A percentile compares a stretch with the other conserved stretches of the same genome.
These are phyloP conservation scores for Xylaria sp. DNA, from an alignment of 2,329 filamentous ascomycete species.

Conservation along the genomic window DNA sequence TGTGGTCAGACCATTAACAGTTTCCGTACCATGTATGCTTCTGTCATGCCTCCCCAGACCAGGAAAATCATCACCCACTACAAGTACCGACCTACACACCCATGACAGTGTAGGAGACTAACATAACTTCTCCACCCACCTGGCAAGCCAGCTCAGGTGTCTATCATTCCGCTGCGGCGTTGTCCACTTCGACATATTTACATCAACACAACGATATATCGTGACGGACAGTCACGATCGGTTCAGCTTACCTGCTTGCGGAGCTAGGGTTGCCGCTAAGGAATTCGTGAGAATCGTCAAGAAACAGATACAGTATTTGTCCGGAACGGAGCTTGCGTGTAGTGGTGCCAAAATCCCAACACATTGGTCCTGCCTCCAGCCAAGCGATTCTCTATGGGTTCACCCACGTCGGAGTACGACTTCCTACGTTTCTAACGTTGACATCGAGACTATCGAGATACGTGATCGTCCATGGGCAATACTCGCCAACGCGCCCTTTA, in stretches of 20 bases:
- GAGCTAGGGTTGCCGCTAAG: constrained; percentile 3
- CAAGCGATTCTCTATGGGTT: constrained; percentile 1
- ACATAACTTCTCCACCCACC: constrained; percentile 30
- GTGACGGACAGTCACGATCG: constrained; percentile 9
- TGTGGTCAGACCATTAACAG: constrained; percentile 26
- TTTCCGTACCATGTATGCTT: constrained; percentile 15
- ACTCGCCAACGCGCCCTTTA: not conserved
- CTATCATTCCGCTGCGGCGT: constrained; percentile 18
- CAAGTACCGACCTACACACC: constrained; percentile 28
- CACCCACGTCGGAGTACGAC: constrained; percentile 1
- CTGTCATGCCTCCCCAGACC: constrained; percentile 26
- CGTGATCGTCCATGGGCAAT: not conserved
- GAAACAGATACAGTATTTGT: constrained; percentile 2
- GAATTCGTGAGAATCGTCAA: not conserved
- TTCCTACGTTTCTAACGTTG: constrained; percentile 2
- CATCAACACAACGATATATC: constrained; percentile 23
- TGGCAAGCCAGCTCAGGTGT: constrained; percentile 17
- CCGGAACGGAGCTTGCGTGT: not conserved
- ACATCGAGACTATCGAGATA: constrained; percentile 3
- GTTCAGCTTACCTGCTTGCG: not conserved
- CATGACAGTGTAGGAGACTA: constrained; percentile 27
- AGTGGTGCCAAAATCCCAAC: constrained; percentile 6
- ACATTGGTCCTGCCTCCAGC: constrained; percentile 3
- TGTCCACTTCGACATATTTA: constrained; percentile 18
- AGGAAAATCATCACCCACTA: constrained; percentile 22